Conservation (phyloP, 1,139 yeast species). For the Saccharomyces hybrid region DNA sequence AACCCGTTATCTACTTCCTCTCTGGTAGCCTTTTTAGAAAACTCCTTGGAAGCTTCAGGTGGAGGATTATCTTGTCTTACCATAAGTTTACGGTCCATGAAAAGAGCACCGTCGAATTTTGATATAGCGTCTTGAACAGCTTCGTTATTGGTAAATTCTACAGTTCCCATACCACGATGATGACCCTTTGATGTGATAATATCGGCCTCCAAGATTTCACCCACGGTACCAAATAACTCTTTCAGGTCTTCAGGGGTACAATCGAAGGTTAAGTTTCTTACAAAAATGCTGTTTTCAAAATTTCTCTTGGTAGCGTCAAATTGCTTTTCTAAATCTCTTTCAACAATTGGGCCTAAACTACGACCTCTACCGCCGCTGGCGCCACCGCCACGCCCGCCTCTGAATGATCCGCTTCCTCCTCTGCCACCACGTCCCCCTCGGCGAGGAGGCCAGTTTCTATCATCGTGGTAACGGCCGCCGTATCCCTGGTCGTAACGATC, state of each 20-base stretch:
- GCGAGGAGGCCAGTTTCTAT: slow-evolving; percentile 3
- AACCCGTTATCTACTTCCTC: slow-evolving; percentile 36
- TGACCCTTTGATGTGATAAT: slow-evolving; percentile 73
- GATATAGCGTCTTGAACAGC: slow-evolving; percentile 67
- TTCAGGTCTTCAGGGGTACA: slow-evolving; percentile 50
- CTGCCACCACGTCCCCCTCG: slow-evolving; percentile 26
- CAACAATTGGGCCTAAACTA: slow-evolving; percentile 12
- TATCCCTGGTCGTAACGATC: slow-evolving; percentile 14
- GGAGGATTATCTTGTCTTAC: slow-evolving; percentile 82
- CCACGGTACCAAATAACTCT: slow-evolving; percentile 50
- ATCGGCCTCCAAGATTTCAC: slow-evolving; percentile 72
- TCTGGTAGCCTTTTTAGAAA: slow-evolving; percentile 13
- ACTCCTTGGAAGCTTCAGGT: slow-evolving; percentile 35
- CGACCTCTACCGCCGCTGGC: slow-evolving; percentile 21
- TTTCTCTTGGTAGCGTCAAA: slow-evolving; percentile 44
- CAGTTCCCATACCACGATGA: slow-evolving; percentile 84
- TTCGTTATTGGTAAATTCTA: slow-evolving; percentile 60
- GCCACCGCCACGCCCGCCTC: slow-evolving; percentile 26
- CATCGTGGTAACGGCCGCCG: neutral
- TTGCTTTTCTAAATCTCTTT: slow-evolving; percentile 9
- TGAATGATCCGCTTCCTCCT: slow-evolving; percentile 12
- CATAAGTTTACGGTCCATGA: slow-evolving; percentile 70
- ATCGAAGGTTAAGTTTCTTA: slow-evolving; percentile 62
- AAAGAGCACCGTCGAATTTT: slow-evolving; percentile 54
- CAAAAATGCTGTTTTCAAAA: slow-evolving; percentile 56